These are phyloP conservation scores for Thermoascus crustaceus DNA, from an alignment of 2,329 filamentous ascomycete genomes.

Conservation along the genomic window DNA sequence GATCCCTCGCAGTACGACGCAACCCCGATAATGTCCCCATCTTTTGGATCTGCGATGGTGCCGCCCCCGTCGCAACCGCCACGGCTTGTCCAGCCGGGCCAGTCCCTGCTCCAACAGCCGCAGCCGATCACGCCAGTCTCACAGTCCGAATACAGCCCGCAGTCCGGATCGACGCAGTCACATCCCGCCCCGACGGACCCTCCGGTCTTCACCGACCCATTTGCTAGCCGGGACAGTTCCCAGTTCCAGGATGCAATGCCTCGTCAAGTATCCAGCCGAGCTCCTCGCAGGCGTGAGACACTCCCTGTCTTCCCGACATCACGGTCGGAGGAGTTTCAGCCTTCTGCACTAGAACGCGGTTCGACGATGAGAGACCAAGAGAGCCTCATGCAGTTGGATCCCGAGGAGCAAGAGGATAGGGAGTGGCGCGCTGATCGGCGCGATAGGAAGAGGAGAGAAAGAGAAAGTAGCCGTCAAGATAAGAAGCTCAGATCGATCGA, in stretches of 20 bases:
- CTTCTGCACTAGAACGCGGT: slow-evolving; percentile 23
- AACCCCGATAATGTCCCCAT: slow-evolving; percentile 23
- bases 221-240: too few relatives aligned
- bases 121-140: slow-evolving; percentile 69
- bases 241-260: neutral
- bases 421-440: slow-evolving; percentile 31
- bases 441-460: slow-evolving; percentile 16
- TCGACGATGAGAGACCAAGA: slow-evolving; percentile 28
- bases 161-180: slow-evolving; percentile 30
- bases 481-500: slow-evolving; percentile 20
- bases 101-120: slow-evolving; percentile 73
- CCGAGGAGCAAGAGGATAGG: slow-evolving; percentile 47
- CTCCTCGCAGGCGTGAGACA: slow-evolving; percentile 37
- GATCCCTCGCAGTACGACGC: slow-evolving; percentile 58
- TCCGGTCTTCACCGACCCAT: slow-evolving; percentile 28
- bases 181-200: slow-evolving; percentile 36
- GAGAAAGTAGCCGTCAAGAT: slow-evolving; percentile 14
- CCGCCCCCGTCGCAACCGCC: too few relatives aligned
- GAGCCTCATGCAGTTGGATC: slow-evolving; percentile 48
- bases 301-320: slow-evolving; percentile 36
- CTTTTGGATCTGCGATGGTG: slow-evolving; percentile 14
- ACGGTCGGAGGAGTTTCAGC: slow-evolving; percentile 13
- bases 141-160: slow-evolving; percentile 54
- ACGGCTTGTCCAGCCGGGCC: slow-evolving; percentile 42
- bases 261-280: slow-evolving; percentile 1